These are phyloP conservation scores for Crucihimalaya himalaica DNA, from an alignment of 345 rosid genomes.

Conservation along the genomic window DNA sequence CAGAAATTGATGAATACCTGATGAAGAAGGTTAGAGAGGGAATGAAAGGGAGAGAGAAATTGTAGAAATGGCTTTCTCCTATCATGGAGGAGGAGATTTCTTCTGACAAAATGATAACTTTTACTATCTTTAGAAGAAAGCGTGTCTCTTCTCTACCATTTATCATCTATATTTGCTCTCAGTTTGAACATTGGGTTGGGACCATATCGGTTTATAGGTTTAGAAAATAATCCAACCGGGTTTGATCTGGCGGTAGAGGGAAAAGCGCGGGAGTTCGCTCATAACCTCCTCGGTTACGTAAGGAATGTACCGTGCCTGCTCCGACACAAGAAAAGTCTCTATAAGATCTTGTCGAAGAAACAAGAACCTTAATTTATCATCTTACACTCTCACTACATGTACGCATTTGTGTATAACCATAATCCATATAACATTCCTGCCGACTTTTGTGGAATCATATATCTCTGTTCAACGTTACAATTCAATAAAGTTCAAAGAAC, in stretches of 20 bases:
- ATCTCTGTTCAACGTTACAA: slow-evolving; percentile 26
- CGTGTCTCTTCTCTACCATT: slow-evolving; percentile 13
- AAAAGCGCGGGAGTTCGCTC: slow-evolving; percentile 6
- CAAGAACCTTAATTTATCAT: not conserved
- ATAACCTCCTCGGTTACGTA: too few relatives aligned
- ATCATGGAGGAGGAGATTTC: slow-evolving; percentile 31
- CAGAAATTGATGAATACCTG: not conserved
- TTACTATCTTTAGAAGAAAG: slow-evolving; percentile 30
- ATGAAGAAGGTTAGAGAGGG: not conserved
- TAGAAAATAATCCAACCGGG: not conserved
- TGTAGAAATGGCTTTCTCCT: slow-evolving; percentile 23
- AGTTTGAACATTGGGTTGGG: not conserved
- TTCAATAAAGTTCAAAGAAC: slow-evolving; percentile 4
- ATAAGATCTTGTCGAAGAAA: not conserved
- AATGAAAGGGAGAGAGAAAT: slow-evolving; percentile 18
- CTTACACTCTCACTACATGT: not conserved
- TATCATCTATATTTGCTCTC: slow-evolving; percentile 35
- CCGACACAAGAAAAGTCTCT: not conserved
- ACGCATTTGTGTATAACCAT: slow-evolving; percentile 16
- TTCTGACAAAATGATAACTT: slow-evolving; percentile 9
- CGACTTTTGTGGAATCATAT: slow-evolving; percentile 12
- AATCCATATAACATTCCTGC: slow-evolving; percentile 20
- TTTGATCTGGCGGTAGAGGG: too few relatives aligned
- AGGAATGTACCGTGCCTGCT: not conserved
- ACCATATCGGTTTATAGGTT: slow-evolving; percentile 11